Conservation (phyloP, 805 yeast genomes). For the Hanseniaspora meyeri region DNA sequence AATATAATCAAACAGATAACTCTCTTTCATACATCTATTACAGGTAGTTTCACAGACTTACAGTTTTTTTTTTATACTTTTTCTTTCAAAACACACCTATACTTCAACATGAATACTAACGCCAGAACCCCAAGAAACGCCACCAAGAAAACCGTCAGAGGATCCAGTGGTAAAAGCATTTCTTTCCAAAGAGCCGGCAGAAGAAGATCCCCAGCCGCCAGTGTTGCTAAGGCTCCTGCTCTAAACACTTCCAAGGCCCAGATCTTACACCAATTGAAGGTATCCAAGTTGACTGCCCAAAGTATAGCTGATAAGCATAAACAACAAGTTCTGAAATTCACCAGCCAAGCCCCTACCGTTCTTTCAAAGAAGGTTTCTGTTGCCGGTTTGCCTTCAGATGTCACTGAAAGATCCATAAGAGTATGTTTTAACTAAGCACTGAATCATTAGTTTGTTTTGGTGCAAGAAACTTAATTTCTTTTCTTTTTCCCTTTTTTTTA, state of each 20-base stretch:
- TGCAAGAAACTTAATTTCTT: neutral
- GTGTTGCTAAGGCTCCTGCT: constrained; percentile 22
- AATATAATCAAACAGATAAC: neutral
- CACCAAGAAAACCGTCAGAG: neutral
- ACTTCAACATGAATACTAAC: neutral
- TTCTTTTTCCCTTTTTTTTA: neutral
- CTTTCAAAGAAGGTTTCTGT: constrained; percentile 75
- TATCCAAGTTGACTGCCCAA: constrained; percentile 16
- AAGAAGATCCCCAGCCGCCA: constrained; percentile 27
- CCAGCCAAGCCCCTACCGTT: neutral
- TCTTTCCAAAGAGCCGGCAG: constrained; percentile 15
- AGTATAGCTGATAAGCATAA: constrained; percentile 25
- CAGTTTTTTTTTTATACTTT: too few species aligned
- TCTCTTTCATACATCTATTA: neutral
- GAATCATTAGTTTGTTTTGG: neutral
- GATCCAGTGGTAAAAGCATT: constrained; percentile 2
- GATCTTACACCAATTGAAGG: constrained; percentile 11
- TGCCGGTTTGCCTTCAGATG: constrained; percentile 74
- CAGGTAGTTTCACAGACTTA: neutral
- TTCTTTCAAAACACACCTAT: neutral
- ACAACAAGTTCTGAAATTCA: constrained; percentile 20
- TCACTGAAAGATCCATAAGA: constrained; percentile 71
- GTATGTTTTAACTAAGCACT: constrained; percentile 41
- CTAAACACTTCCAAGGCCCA: constrained; percentile 23
- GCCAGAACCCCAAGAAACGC: neutral